Evolutionary conservation across 306 rosid genomes (phyloP), one percentile per base, ranked within the genome.

Genomic region (Lagenaria siceraria): DNA sequence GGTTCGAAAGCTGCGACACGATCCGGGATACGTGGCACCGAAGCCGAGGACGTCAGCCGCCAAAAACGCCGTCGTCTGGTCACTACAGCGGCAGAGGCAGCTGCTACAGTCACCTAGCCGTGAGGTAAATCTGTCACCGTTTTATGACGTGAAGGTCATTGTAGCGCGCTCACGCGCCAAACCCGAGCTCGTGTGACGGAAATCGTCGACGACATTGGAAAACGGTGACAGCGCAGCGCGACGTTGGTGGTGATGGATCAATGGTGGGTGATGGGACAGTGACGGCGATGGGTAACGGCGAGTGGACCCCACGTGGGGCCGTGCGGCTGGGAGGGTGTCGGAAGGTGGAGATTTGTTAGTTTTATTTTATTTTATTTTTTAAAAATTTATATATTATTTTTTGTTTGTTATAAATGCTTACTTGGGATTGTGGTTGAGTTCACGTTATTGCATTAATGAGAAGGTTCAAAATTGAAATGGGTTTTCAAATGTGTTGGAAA

Each of bases 1-100:
- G 86, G 87, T 82, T 87, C 85, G 79, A 62, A 73, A 80, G 55
- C 78, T 53, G 78, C 59, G 78, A 83, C 96, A 86, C 66, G 91
- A 89, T 82, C 91, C 90, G 78, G 75, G 77, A 84, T 68, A 58
- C 76, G 85, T 84, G 96, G 93, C 55, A 55, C 51, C 74, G 76
- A 64, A 56, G 18, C 64, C 38, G 78, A 66, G 77, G 29, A 43
- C 81, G 78, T 75, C 65, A 82, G 72, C 76, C 76, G 72, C 75
- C 61, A 7, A 19, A 36, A 40, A 83, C 90, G 83, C 74, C 79
- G 83, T 78, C 84, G 90, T 85, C 35, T 1, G 6, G 70, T 78
- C 77, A 15, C 83, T 35, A 31, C 74, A n/a, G 53, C 54, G 29
- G 53, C 53, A 68, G 51, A 3, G 27, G 48, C 24, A 31, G 70